Evolutionary conservation across 345 rosid genomes (phyloP), one percentile per base, ranked within the genome.

Genomic region (Pelargonium nanum): DNA sequence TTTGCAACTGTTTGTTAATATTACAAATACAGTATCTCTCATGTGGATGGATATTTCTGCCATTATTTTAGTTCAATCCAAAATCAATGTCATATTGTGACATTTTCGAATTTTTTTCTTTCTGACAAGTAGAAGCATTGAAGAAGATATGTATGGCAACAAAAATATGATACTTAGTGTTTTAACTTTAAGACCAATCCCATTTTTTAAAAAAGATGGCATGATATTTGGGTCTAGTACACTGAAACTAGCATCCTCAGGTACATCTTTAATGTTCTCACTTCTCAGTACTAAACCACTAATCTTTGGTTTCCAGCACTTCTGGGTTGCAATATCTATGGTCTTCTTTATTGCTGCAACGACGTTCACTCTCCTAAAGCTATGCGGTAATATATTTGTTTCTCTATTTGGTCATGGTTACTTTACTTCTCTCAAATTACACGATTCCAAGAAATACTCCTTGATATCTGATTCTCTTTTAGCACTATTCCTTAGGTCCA

Each of bases 281-380:
- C 34, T 32, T 32, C 56, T 61, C 75, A 60, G 67, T 63, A 61
- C 62, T 56, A 65, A 75, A 62, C 63, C 55, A 63, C 56, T 25
- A 22, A 57, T 72, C 17, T 66, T 74, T 70, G 54, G 34, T 68
- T 79, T 81, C 71, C 70, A 91, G 98, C 96, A 91, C 70, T 91
- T 91, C 25, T 88, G 95, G 96, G 86, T 91, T 65, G 88, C 90
- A 25, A 91, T 88, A 80, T 85, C 96, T 40, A 85, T 82, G 95
- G 85, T 91, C 72, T 88, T 91, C 88, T 75, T 88, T 79, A 79
- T 88, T 63, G 96, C 92, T 34, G 98, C 95, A 12, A 81, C 96
- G 53, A 70, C 81, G 58, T 88, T 91, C 75, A 91, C 96, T 55
- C 90, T 88, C 61, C 85, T 91, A 60, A 91, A 91, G 72, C 70